Base-by-base conservation (phyloP, 768 basidiomycete genomes). In the Mycena galericulata region DNA sequence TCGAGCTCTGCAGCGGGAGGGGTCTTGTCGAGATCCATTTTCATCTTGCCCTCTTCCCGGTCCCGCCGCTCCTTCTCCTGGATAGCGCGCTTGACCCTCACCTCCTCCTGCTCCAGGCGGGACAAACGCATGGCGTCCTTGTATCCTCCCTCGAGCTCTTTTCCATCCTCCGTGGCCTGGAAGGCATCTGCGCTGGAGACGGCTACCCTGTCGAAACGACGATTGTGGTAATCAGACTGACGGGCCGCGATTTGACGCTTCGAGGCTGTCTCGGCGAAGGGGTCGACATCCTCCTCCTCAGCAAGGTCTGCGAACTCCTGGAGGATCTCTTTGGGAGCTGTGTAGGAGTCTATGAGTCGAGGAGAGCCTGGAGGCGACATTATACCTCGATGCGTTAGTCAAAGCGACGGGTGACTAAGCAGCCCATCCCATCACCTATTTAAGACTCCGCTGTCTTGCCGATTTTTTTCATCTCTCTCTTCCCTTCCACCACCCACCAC, bases 41-140 rank as follows among this genome's bases (percentile, higher is more conserved):
- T 93, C 84, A 88, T 85, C 79, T 88, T 85, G 41, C 85, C 87
- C 73, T 91, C 87, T 75, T 95, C 93, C 66, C 88, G 84, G 11
- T 92, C 91, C 75, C 87, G 86, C 79, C 88, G 90, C 81, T 94
- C 91, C 83, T 95, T 93, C 78, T 97, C 95, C 78, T 96, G 93
- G 68, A 96, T 96, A 22, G 92, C 92, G 73, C 89, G 84, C 76
- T 86, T 85, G 38, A 99, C 96, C 68, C 94, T 83, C 72, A 82
- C 84, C 81, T 99, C 98, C 82, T 99, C 98, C 81, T 94, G 92
- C 86, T 99, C 96, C 79, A 99, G 82, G 77, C 90, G 89, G 67
- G 92, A 86, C 73, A 97, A 75, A 76, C 96, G 87, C 98, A 99
- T 99, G 15, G 96, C 94, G 77, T 98, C 97, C 77, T 94, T 97